Evolutionary conservation across 352 stramenopile genomes (phyloP).

Genomic region (Pythium rishiriense): DNA sequence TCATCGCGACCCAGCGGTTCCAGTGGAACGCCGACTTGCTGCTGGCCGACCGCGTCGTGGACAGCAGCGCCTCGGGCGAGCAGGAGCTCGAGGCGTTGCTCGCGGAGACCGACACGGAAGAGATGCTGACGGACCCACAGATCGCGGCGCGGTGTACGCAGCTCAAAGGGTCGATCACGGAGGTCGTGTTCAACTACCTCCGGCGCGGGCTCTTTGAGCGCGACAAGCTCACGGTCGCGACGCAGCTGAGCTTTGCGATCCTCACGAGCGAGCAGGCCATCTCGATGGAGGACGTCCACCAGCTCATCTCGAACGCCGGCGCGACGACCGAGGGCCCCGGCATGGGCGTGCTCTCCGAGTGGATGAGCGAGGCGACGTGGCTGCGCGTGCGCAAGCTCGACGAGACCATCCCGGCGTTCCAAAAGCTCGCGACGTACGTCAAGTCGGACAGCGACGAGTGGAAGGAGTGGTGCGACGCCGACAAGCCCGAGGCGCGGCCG

Average conservation of each 20-base stretch:
- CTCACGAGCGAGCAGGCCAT: conserved; percentile 76
- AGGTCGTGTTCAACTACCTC: conserved; percentile 95
- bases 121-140: conserved; percentile 47
- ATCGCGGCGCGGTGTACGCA: conserved; percentile 59
- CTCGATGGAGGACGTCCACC: conserved; percentile 51
- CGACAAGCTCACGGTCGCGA: conserved; percentile 93
- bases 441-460: conserved; percentile 95
- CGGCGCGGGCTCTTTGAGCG: conserved; percentile 92
- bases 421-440: conserved; percentile 94
- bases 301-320: conserved; percentile 69
- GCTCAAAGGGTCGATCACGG: conserved; percentile 69
- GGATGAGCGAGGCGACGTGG: conserved; percentile 89
- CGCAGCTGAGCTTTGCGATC: conserved; percentile 92
- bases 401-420: conserved; percentile 77
- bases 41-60: conserved; percentile 67
- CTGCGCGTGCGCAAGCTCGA: conserved; percentile 91
- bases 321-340: conserved; percentile 37
- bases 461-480: conserved; percentile 92
- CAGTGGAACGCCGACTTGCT: conserved; percentile 87
- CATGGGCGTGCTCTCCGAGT: conserved; percentile 93
- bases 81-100: conserved; percentile 66
- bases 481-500: conserved; percentile 87
- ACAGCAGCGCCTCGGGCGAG: conserved; percentile 37
- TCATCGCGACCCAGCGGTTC: conserved; percentile 83
- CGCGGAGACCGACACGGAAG: conserved; percentile 65